A percentile compares a stretch with the other conserved stretches of the same genome.
Conservation (phyloP, 2,329 filamentous ascomycete species). For the Hypoxylon sp. region DNA sequence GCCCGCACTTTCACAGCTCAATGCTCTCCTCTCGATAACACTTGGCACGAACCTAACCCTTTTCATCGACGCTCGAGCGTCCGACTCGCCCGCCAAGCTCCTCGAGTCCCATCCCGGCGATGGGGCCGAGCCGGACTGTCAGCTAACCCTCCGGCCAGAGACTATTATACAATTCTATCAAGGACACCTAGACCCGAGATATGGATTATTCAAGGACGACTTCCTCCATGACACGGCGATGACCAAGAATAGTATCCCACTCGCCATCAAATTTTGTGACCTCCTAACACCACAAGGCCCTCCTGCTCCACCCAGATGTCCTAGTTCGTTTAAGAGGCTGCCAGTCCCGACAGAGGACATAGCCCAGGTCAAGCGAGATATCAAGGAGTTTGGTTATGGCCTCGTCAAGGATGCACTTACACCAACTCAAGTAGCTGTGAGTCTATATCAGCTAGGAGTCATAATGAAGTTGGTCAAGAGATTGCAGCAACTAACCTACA, state of each 20-base stretch:
- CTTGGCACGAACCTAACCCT: conserved; percentile 44
- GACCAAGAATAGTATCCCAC: conserved; percentile 46
- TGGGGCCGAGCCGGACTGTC: conserved; percentile 46
- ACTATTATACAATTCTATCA: conserved; percentile 49
- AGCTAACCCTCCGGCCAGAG: conserved; percentile 48
- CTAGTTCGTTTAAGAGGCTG: conserved; percentile 58
- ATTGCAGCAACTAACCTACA: no score
- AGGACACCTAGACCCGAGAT: conserved; percentile 50
- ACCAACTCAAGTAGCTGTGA: conserved; percentile 42
- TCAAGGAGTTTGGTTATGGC: conserved; percentile 51
- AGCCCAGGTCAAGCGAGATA: conserved; percentile 49
- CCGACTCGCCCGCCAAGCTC: conserved; percentile 39
- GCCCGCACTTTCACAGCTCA: conserved; percentile 44
- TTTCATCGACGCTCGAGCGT: conserved; percentile 48
- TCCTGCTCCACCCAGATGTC: conserved; percentile 37
- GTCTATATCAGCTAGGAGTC: background rate
- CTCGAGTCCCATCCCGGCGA: conserved; percentile 31
- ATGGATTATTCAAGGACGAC: conserved; percentile 50
- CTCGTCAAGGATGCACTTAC: conserved; percentile 50
- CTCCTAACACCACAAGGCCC: conserved; percentile 43
- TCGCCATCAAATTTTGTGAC: conserved; percentile 51
- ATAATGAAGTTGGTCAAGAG: no score
- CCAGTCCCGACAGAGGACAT: conserved; percentile 54
- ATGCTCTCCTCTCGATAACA: conserved; percentile 43
- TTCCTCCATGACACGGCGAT: conserved; percentile 48